A percentile compares a stretch with the other conserved stretches of the same genome.
phyloP scores from a whole-genome alignment of 129 eudicot species.

The Scalesia atractyloides region DNA sequence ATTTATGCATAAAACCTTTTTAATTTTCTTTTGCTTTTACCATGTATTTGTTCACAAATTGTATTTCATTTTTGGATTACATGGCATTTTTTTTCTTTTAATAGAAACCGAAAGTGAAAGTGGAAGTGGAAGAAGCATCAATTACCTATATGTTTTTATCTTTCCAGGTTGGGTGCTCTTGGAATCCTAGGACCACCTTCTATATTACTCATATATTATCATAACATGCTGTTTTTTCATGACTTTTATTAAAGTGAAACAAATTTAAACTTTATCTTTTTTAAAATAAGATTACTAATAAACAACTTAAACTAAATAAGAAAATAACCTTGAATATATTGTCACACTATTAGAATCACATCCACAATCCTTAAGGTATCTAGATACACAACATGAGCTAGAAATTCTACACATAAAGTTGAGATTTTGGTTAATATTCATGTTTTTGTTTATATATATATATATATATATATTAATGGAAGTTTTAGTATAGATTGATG shows the following conservation, averaged over 20 bases:
- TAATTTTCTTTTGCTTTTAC: neutral
- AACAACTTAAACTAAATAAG: neutral
- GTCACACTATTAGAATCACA: neutral
- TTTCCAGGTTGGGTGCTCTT: constrained; percentile 37
- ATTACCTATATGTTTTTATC: constrained; percentile 25
- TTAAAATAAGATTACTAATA: neutral
- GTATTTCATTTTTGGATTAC: neutral
- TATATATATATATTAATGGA: neutral
- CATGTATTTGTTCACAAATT: neutral
- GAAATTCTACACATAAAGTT: neutral
- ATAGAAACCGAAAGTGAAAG: constrained; percentile 20
- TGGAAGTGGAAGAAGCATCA: constrained; percentile 33
- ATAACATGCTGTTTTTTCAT: constrained; percentile 9
- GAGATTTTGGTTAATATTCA: neutral
- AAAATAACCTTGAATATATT: neutral
- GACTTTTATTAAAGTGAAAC: constrained; percentile 11
- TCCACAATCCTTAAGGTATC: neutral
- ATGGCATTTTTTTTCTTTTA: neutral
- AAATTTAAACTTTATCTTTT: neutral
- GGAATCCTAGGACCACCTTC: constrained; percentile 39
- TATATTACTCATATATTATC: constrained; percentile 4
- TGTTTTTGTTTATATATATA: neutral
- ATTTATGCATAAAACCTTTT: neutral
- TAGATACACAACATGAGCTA: neutral
- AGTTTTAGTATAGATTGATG: constrained; percentile 19